Percentiles rank a stretch among this genome's conserved stretches.
Evolutionary conservation across 2,329 filamentous ascomycete genomes (phyloP).

Genomic region (Xylaria multiplex): DNA sequence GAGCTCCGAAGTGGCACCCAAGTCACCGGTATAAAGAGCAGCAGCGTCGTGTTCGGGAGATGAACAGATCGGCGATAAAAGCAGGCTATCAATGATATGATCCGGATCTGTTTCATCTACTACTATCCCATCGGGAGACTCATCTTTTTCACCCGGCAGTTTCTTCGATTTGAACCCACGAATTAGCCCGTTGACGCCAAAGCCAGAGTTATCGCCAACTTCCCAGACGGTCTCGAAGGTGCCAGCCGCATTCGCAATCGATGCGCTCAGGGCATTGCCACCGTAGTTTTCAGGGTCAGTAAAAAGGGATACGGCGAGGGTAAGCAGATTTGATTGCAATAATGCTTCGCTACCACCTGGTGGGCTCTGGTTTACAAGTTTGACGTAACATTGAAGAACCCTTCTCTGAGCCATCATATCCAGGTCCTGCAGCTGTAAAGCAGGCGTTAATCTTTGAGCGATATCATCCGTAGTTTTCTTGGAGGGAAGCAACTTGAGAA

Average conservation of each 20-base stretch:
- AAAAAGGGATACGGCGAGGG: slow-evolving; percentile 88
- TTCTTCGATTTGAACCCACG: slow-evolving; percentile 77
- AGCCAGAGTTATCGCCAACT: slow-evolving; percentile 91
- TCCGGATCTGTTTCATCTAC: slow-evolving; percentile 69
- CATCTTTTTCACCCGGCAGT: slow-evolving; percentile 75
- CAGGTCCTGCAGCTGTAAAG: slow-evolving; percentile 87
- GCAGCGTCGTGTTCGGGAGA: slow-evolving; percentile 91
- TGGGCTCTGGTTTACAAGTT: slow-evolving; percentile 88
- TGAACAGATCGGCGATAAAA: slow-evolving; percentile 78
- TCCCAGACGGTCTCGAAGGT: slow-evolving; percentile 97
- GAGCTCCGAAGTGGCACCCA: slow-evolving; percentile 57
- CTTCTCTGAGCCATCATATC: slow-evolving; percentile 92
- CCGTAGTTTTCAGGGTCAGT: slow-evolving; percentile 91
- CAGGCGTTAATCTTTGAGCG: slow-evolving; percentile 81
- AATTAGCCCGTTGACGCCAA: slow-evolving; percentile 89
- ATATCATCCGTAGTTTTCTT: slow-evolving; percentile 90
- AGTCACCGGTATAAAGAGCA: slow-evolving; percentile 73
- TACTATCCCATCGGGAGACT: slow-evolving; percentile 54
- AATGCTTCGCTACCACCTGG: slow-evolving; percentile 85
- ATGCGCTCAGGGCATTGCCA: slow-evolving; percentile 84
- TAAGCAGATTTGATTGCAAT: slow-evolving; percentile 89
- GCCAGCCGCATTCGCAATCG: slow-evolving; percentile 89
- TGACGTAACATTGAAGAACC: slow-evolving; percentile 94
- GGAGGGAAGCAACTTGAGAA: slow-evolving; percentile 82
- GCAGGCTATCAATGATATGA: slow-evolving; percentile 68